Base-by-base conservation (phyloP, 108 stramenopile genomes). In the Nitzschia palea region DNA sequence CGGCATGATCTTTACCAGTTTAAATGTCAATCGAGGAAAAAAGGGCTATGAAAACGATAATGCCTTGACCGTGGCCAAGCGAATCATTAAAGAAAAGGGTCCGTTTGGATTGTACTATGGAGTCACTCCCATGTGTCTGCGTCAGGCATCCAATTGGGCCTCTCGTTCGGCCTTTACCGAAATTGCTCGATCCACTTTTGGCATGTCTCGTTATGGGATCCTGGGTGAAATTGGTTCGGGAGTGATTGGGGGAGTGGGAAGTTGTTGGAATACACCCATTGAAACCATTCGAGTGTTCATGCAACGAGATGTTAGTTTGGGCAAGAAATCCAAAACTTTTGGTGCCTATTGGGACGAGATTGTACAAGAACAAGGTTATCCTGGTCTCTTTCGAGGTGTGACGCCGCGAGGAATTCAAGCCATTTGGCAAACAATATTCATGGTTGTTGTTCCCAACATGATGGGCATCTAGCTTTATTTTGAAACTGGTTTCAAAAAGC, bases 371-470 rank as follows among this genome's bases (percentile, higher is more conserved):
- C 34, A 81, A 47, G 84, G 84, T 56, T 51, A 57, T 23, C 53
- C 62, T 29, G 82, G 77, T n/a, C 50, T 83, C 12, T 85, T 78
- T 61, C 77, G 80, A 25, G 83, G 83, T 32, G 68, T 80, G 9
- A 78, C 75, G 12, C 82, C 82, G 1, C 64, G 82, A 6, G 74
- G 55, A 29, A 35, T 66, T 30, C 83, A 84, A 64, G 83, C 83
- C 18, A 66, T 77, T 31, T 84, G 83, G 83, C 83, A 84, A 58
- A 84, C 83, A 28, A 61, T 74, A 15, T 84, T 79, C 48, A 75
- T 84, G 77, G 83, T 84, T 12, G 83, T 84, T 8, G 83, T 84
- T 3, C 83, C 83, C n/a, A 80, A 80, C 54, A 45, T 84, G 25
- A 44, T 84, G 59, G 81, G 77, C 32, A 55, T 82, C 20, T 82